Percentiles rank a stretch among this genome's conserved stretches.
Conservation (phyloP, 192 early-diverging fungal genomes). For the Mortierella hygrophila region DNA sequence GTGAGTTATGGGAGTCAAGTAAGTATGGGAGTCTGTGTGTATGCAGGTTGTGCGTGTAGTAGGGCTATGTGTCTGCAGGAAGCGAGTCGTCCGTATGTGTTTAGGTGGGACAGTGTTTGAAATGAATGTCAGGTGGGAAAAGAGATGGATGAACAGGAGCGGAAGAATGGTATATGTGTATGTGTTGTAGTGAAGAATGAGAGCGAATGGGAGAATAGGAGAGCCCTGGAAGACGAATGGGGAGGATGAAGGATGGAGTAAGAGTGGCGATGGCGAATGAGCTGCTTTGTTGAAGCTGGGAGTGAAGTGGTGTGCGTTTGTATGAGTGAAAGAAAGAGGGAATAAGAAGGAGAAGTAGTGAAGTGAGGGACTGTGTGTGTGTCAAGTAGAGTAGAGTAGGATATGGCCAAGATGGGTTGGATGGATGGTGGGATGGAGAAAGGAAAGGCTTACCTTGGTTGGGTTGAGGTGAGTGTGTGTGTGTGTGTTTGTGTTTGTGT, state of each 20-base stretch:
- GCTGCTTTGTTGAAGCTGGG: neutral
- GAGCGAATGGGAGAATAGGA: neutral
- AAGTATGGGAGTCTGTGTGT: neutral
- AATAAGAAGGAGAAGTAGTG: neutral
- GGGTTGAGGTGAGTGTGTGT: neutral
- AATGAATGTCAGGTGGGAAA: neutral
- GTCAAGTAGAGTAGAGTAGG: neutral
- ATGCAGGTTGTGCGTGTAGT: slow-evolving; percentile 3
- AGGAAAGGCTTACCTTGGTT: slow-evolving; percentile 3
- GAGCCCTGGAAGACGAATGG: neutral
- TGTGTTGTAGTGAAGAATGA: too few relatives aligned
- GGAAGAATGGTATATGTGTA: too few relatives aligned
- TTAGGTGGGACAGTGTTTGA: slow-evolving; percentile 12
- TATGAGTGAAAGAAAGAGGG: neutral
- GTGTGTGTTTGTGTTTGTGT: neutral
- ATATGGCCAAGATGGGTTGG: neutral
- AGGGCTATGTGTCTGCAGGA: slow-evolving; percentile 2
- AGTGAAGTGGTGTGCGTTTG: too few relatives aligned
- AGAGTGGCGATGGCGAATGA: neutral
- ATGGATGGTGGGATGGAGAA: neutral
- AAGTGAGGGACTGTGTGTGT: neutral
- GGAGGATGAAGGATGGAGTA: neutral
- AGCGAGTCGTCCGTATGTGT: neutral
- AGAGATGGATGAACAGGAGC: neutral
- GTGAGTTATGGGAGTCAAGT: neutral